These are phyloP conservation scores for Penicillium ucsense DNA, from an alignment of 495 filamentous ascomycete species.

Conservation along the genomic window DNA sequence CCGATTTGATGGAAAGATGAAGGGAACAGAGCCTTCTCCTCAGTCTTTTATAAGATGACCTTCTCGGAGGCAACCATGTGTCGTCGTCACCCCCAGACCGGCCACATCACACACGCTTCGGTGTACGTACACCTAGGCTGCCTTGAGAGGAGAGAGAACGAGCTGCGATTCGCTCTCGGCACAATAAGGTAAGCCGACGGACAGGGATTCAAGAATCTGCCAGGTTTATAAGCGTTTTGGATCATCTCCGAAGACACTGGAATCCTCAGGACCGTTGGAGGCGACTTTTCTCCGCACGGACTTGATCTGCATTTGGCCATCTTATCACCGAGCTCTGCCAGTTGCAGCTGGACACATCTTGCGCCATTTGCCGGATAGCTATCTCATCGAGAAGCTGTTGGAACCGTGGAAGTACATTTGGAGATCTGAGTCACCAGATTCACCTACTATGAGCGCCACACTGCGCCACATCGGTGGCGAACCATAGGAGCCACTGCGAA, in stretches of 20 bases:
- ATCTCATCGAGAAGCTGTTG: too few relatives aligned
- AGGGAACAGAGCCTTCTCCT: not conserved
- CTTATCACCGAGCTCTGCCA: too few relatives aligned
- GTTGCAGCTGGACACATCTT: too few relatives aligned
- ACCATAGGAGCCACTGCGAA: not conserved
- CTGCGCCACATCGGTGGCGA: slow-evolving; percentile 3
- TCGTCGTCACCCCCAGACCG: slow-evolving; percentile 2
- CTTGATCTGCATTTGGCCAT: too few relatives aligned
- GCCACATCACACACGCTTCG: not conserved
- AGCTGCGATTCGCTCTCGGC: slow-evolving; percentile 1
- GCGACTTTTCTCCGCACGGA: slow-evolving; percentile 1
- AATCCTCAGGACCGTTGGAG: slow-evolving; percentile 4
- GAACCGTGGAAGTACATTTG: too few relatives aligned
- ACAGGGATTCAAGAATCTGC: not conserved
- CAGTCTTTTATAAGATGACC: slow-evolving; percentile 4
- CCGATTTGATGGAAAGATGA: not conserved
- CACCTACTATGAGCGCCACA: slow-evolving; percentile 1
- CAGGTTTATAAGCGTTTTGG: not conserved
- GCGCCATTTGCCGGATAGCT: too few relatives aligned
- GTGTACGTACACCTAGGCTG: slow-evolving; percentile 9
- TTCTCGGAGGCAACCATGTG: slow-evolving; percentile 3
- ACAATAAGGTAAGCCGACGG: not conserved
- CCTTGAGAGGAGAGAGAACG: slow-evolving; percentile 1
- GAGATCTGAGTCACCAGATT: too few relatives aligned
- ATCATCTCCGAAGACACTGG: slow-evolving; percentile 3